Conservation (phyloP, 2,329 filamentous ascomycete genomes). For the Colletotrichum caudatum region DNA sequence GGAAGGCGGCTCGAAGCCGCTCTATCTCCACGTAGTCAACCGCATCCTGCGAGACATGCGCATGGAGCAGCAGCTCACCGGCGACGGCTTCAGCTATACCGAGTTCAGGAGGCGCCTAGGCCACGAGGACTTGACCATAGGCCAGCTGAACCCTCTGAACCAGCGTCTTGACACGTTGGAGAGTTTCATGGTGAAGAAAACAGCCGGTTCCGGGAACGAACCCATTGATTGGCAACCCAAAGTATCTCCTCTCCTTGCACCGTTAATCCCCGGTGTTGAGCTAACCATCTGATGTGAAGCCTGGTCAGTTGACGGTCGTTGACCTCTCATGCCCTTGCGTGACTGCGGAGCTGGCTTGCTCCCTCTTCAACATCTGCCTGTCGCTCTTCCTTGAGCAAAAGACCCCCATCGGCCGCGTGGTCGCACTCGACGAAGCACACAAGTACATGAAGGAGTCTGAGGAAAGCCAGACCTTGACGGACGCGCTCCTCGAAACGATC, state of each 20-base stretch:
- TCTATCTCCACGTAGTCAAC: constrained; percentile 69
- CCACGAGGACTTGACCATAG: constrained; percentile 54
- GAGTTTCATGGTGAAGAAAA: constrained; percentile 1
- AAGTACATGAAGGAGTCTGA: constrained; percentile 75
- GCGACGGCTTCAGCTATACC: too few relatives aligned
- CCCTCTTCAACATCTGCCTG: constrained; percentile 79
- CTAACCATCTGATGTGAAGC: constrained; percentile 34
- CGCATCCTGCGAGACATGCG: constrained; percentile 69
- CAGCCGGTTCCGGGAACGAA: accelerated
- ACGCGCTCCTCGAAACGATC: constrained; percentile 71
- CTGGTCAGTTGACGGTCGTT: constrained; percentile 71
- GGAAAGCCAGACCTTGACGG: constrained; percentile 69
- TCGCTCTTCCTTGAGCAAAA: constrained; percentile 72
- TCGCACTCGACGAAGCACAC: constrained; percentile 83
- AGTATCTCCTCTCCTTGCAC: constrained; percentile 22
- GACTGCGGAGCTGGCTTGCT: constrained; percentile 74
- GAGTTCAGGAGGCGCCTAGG: too few relatives aligned
- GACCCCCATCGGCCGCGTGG: constrained; percentile 63
- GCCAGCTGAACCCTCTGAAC: constrained; percentile 67
- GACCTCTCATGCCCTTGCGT: constrained; percentile 81
- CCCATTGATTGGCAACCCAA: constrained; percentile 47
- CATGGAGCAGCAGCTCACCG: constrained; percentile 49
- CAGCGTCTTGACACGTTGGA: constrained; percentile 73
- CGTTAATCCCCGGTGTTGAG: too few relatives aligned
- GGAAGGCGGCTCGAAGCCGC: constrained; percentile 54